Evolutionary conservation across 805 yeast genomes (phyloP).

Genomic region (Grigorovia humatica): DNA sequence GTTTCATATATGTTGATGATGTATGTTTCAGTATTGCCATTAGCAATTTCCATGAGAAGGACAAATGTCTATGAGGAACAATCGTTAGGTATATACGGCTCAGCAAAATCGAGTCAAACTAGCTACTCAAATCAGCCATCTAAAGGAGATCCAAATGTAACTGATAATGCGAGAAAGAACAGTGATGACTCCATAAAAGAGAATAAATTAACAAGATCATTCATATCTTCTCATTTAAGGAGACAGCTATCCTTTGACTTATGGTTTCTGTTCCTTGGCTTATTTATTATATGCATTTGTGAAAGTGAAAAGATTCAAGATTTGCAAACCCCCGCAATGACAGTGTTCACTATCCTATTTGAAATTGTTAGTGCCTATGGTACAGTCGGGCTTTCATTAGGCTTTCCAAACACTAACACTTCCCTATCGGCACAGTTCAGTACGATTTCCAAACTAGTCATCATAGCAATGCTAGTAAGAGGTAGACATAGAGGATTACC

Average conservation of each 20-base stretch:
- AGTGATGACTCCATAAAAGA: slow-evolving; percentile 3
- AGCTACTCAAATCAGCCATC: neutral
- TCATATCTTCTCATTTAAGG: slow-evolving; percentile 76
- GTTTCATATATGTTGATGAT: slow-evolving; percentile 92
- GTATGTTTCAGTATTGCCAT: slow-evolving; percentile 92
- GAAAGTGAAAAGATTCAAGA: slow-evolving; percentile 58
- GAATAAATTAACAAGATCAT: slow-evolving; percentile 36
- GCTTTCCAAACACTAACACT: slow-evolving; percentile 55
- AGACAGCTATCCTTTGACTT: slow-evolving; percentile 86
- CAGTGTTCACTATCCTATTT: slow-evolving; percentile 63
- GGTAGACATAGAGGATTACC: slow-evolving; percentile 97
- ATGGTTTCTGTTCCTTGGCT: slow-evolving; percentile 86
- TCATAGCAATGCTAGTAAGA: slow-evolving; percentile 82
- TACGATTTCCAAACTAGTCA: slow-evolving; percentile 65
- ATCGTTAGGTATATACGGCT: slow-evolving; percentile 68
- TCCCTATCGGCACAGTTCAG: slow-evolving; percentile 72
- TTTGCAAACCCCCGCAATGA: slow-evolving; percentile 38
- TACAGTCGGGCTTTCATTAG: slow-evolving; percentile 85
- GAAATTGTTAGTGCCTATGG: slow-evolving; percentile 94
- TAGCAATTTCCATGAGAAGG: slow-evolving; percentile 90
- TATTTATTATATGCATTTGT: slow-evolving; percentile 76
- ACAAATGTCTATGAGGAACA: slow-evolving; percentile 97
- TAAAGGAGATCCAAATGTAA: neutral
- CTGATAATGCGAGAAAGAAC: neutral
- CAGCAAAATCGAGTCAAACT: neutral